Base-by-base conservation (phyloP, 495 filamentous ascomycete species). In the Podospora comata region DNA sequence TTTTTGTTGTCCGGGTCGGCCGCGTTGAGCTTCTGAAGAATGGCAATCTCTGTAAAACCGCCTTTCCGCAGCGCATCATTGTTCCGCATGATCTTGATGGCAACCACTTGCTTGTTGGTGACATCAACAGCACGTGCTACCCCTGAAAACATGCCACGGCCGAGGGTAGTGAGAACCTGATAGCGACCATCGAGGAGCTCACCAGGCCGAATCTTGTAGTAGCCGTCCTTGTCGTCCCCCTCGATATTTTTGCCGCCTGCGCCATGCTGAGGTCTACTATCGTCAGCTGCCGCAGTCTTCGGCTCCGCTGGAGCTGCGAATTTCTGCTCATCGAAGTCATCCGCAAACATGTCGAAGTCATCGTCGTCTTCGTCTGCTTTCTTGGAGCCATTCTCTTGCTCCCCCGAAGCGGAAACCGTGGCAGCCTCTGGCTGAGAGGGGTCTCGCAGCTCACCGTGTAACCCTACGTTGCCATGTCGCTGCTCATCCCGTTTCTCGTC, bases 271-370 rank as follows among this genome's bases (percentile, higher is more conserved):
- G 69, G 54, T 28, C 75, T 68, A 9, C 73, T 72, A 16, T 77
- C 77, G 16, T 79, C 77, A 26, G 73, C 70, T 9, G 71, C 72
- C 44, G 79, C 76, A 3, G 79, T 78, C 61, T 86, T 84, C 16
- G 71, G 78, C 19, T 77, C 73, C 13, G 79, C 70, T 23, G 85
- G 82, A 15, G 79, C 88, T 6, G 88, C 92, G 79, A 96, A 96
- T 84, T 96, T 94, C 75, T 95, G 91, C 67, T 96, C 91, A 64
- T 90, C 90, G 67, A 92, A 91, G 65, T 93, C 91, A 56, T 95
- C 92, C 19, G 92, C 92, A 77, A 98, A 98, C 94, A 98, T 99
- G 76, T 99, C 96, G 78, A 93, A 94, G 15, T 92, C 87, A 58
- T 87, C 86, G 48, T 86, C 83, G 18, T 84, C 82, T 48, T 80